Base-by-base conservation (phyloP, 768 basidiomycete species). In the Suillus occidentalis region DNA sequence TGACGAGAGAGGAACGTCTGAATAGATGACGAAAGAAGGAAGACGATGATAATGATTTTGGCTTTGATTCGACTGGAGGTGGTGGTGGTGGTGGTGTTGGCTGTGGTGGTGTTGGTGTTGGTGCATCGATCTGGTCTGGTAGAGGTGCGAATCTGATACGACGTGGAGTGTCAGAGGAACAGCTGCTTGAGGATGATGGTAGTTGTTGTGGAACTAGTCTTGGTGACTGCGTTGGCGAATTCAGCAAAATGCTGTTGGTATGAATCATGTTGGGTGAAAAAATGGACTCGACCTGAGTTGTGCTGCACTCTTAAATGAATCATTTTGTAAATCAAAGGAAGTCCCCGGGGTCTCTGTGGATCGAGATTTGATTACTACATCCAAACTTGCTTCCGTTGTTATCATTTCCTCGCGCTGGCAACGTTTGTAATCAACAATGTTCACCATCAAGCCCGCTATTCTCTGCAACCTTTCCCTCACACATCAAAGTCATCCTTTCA, bases 101-200 rank as follows among this genome's bases (percentile, higher is more conserved):
- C 10, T 25, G 18, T 16, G 63, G 18, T 66, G 47, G 72, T 75
- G 55, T 67, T 64, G 22, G 82, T 80, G 60, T 76, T 76, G 28
- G 73, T 75, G 65, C 79, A 72, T 68, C 79, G 67, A 66, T 82
- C 60, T 84, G 90, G 69, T 91, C 89, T 1, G 94, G 94, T 20
- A 95, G 84, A 1, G 94, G 94, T 0, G 94, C 94, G 67, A 95
- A 95, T 66, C 91, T 86, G 65, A 95, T 94, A 42, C 69, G 74
- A 34, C 72, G 76, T 12, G 69, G 39, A 7, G 16, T 34, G 22
- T 58, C 58, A 0, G 61, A 42, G 6, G 61, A 42, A 4, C 61
- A 40, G 3, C 25, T 59, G 13, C 40, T 40, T 42, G 69, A 67
- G 0, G 60, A 61, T 0, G 66, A 64, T 8, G 67, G 43, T n/a